These are phyloP conservation scores for Sporothrix pallida DNA, from an alignment of 2,329 filamentous ascomycete genomes.

Conservation along the genomic window DNA sequence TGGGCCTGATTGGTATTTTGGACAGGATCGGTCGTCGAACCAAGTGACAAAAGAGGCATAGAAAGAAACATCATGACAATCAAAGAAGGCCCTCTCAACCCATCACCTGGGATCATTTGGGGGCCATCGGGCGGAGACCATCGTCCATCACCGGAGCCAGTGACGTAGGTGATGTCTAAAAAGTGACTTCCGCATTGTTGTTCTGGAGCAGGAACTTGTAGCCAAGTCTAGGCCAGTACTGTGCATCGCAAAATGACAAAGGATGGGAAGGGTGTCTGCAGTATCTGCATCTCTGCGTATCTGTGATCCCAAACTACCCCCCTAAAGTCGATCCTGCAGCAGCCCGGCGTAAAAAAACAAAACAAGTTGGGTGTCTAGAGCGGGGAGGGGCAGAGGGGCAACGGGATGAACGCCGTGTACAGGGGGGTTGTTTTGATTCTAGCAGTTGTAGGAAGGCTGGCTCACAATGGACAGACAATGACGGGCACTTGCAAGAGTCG, in stretches of 20 bases:
- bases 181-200: background rate
- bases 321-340: conserved; percentile 24
- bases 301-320: conserved; percentile 8
- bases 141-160: background rate
- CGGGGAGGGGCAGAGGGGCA: background rate
- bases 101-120: background rate
- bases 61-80: background rate
- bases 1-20: conserved; percentile 8
- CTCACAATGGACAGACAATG: background rate
- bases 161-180: conserved; percentile 1
- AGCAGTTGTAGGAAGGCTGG: background rate
- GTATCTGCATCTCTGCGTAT: conserved; percentile 5
- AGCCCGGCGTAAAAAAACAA: background rate
- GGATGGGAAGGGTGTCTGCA: conserved; percentile 16
- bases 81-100: background rate
- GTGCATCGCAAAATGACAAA: background rate
- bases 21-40: background rate
- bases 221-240: background rate
- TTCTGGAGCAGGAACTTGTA: conserved; percentile 7
- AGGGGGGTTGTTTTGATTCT: conserved; percentile 10
- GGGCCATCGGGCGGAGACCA: conserved; percentile 3
- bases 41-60: background rate
- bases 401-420: conserved; percentile 8
- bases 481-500: too few relatives aligned
- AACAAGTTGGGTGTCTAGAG: background rate